These are phyloP conservation scores for Guadua angustifolia DNA, from an alignment of 176 grass and related monocot genomes.

Conservation along the genomic window DNA sequence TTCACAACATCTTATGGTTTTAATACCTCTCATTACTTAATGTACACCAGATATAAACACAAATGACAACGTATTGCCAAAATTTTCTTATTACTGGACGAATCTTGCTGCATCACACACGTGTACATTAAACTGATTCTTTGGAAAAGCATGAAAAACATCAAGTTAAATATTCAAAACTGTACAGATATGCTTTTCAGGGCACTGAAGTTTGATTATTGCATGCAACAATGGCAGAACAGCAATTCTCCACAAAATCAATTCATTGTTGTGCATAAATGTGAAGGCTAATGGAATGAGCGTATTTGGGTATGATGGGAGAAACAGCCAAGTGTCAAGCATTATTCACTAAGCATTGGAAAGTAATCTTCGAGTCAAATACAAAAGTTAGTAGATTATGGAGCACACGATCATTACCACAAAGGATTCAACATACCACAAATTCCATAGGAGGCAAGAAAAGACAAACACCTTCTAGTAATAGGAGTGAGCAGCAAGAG, in stretches of 20 bases:
- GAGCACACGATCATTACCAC: not conserved
- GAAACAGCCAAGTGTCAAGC: not conserved
- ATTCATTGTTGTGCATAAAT: slow-evolving; percentile 10
- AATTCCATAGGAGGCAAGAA: not conserved
- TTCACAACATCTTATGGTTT: slow-evolving; percentile 6
- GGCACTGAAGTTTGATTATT: not conserved
- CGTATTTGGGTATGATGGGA: not conserved
- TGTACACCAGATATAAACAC: not conserved
- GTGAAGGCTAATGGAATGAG: not conserved
- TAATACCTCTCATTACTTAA: not conserved
- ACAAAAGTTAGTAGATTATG: slow-evolving; percentile 14
- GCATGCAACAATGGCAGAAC: slow-evolving; percentile 1
- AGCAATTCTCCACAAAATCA: not conserved
- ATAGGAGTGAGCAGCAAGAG: not conserved
- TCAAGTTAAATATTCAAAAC: not conserved
- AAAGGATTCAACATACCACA: not conserved
- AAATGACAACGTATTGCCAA: slow-evolving; percentile 20
- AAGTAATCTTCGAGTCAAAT: not conserved
- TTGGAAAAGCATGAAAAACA: slow-evolving; percentile 6
- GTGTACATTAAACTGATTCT: slow-evolving; percentile 12
- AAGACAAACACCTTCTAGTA: not conserved
- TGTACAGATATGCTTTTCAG: slow-evolving; percentile 20
- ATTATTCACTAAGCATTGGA: not conserved
- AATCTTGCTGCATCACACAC: not conserved
- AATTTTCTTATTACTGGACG: not conserved